Base-by-base conservation (phyloP, 306 rosid genomes). In the Acacia acuminata region DNA sequence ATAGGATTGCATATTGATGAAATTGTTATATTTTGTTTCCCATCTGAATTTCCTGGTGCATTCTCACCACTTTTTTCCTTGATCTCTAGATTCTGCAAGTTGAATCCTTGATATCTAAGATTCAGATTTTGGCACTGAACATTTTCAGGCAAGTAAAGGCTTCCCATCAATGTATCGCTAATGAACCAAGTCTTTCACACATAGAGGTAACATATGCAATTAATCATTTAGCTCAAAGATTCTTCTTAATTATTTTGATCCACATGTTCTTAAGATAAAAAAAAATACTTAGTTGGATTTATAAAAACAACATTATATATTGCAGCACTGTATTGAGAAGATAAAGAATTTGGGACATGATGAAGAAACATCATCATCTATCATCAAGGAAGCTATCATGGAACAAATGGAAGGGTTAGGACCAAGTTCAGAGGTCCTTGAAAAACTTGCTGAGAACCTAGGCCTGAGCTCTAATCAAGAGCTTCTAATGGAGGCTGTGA, bases 401-500 rank as follows among this genome's bases (percentile, higher is more conserved):
- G 87, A 88, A 83, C 93, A 88, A 71, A 79, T 20, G 78, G 93
- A 90, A 82, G 86, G 91, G 51, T 85, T 75, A 60, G 90, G 79
- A 73, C 88, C 90, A 10, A 80, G 90, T 87, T 80, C 87, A 50
- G 93, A 89, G 79, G 77, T 79, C 69, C 85, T 89, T 77, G 87
- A 71, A 66, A 88, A 88, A 75, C 88, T 90, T 79, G 80, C 88
- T 2, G 90, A 89, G 78, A 76, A 77, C 69, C 85, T 94, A 53
- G 84, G 90, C 85, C 76, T 88, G 80, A 85, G 71, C 79, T 84
- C 92, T 43, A 91, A 90, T 82, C 91, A 88, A 81, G 92, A 94
- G 82, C 77, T 91, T 84, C 88, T 94, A 71, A 91, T 92, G 19
- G 98, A 91, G 86, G 94, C 90, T 75, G 89, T 91, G 73, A 90